Percentiles rank a stretch among this genome's conserved stretches.
These are phyloP conservation scores for Microsporum audouinii DNA, from an alignment of 2,329 filamentous ascomycete species.

Conservation along the genomic window DNA sequence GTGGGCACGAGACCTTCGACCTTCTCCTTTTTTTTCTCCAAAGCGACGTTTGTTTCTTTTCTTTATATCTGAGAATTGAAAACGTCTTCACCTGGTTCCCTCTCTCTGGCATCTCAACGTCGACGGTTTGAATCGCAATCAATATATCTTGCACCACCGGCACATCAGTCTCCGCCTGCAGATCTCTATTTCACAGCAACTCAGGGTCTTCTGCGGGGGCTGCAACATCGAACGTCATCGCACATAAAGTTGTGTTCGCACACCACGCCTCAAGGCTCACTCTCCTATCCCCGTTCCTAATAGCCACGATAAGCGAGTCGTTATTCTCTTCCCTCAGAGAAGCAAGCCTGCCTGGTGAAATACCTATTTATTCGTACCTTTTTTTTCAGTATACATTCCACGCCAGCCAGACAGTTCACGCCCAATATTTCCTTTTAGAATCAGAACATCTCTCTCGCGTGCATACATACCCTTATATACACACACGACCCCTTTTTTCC, in stretches of 20 bases:
- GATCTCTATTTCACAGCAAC: not conserved
- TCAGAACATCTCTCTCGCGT: not conserved
- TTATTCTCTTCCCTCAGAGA: not conserved
- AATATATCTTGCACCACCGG: not conserved
- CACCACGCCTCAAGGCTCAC: not conserved
- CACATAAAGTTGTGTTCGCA: not conserved
- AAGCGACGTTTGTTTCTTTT: not conserved
- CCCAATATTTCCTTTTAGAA: not conserved
- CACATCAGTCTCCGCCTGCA: not conserved
- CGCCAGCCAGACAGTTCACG: not conserved
- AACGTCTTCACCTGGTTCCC: not conserved
- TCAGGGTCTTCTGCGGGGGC: not conserved
- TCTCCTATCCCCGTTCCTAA: not conserved
- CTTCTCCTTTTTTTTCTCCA: conserved; percentile 10
- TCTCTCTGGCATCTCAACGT: not conserved
- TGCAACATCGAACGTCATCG: not conserved
- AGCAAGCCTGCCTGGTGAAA: conserved; percentile 2
- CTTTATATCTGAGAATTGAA: not conserved
- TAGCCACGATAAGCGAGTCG: not conserved
- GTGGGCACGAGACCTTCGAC: conserved; percentile 26
- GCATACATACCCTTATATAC: not conserved
- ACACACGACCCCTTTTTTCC: not conserved
- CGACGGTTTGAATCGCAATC: not conserved
- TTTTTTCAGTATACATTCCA: not conserved
- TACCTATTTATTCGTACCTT: conserved; percentile 2